These are phyloP conservation scores for Rhizophlyctis rosea DNA, from an alignment of 192 early-diverging fungal species.

Conservation along the genomic window DNA sequence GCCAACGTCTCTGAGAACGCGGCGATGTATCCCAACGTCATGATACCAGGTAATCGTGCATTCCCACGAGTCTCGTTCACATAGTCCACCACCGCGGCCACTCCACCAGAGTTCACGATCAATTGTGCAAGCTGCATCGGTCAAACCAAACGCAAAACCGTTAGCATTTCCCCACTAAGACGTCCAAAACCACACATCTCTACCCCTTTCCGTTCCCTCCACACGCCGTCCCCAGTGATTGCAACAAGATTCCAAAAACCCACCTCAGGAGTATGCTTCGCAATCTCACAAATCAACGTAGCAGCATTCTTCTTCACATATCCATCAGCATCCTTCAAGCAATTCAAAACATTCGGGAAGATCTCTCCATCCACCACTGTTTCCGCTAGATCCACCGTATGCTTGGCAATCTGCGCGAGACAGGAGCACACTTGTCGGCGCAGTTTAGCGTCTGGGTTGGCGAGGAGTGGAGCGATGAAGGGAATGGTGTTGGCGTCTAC, in stretches of 20 bases:
- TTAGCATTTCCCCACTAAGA: background rate
- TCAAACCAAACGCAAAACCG: background rate
- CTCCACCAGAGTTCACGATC: slow-evolving; percentile 57
- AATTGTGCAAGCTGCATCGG: slow-evolving; percentile 49
- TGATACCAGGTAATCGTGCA: slow-evolving; percentile 54
- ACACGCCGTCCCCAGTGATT: too few relatives aligned
- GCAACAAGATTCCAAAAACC: too few relatives aligned
- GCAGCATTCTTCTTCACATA: slow-evolving; percentile 54
- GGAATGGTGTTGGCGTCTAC: slow-evolving; percentile 55
- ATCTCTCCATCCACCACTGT: slow-evolving; percentile 57
- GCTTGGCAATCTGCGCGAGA: slow-evolving; percentile 55
- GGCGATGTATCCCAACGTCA: slow-evolving; percentile 59
- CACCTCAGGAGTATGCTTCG: slow-evolving; percentile 61
- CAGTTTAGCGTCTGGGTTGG: slow-evolving; percentile 55
- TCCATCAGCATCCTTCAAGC: slow-evolving; percentile 51
- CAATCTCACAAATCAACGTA: slow-evolving; percentile 56
- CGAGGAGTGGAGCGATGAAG: slow-evolving; percentile 47
- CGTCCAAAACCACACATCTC: background rate
- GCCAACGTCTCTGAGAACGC: slow-evolving; percentile 60
- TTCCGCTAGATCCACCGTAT: slow-evolving; percentile 58
- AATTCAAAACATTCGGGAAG: slow-evolving; percentile 50
- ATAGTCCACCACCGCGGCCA: slow-evolving; percentile 57
- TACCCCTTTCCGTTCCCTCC: too few relatives aligned
- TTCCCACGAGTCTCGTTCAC: slow-evolving; percentile 47
- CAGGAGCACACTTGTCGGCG: slow-evolving; percentile 53